Conservation (phyloP, 176 grass and related monocot species). For the Alopecurus myosuroides region DNA sequence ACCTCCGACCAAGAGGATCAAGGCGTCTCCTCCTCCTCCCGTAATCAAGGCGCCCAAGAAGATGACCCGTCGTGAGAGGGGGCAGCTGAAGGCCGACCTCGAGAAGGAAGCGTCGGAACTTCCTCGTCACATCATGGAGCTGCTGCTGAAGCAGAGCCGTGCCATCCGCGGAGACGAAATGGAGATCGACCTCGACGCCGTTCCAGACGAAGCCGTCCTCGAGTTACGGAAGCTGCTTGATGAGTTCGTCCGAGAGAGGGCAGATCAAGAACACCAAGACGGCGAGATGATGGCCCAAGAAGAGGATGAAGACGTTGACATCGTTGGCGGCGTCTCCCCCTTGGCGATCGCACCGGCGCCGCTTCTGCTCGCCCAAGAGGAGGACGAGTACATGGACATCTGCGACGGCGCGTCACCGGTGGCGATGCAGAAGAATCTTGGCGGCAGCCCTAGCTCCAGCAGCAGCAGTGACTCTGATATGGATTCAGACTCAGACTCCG, state of each 20-base stretch:
- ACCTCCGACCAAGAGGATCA: not conserved
- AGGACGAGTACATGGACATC: not conserved
- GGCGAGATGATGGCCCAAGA: not conserved
- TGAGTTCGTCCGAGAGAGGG: not conserved
- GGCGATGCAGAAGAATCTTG: not conserved
- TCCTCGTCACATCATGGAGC: not conserved
- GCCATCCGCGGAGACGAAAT: not conserved
- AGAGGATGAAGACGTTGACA: too few relatives aligned
- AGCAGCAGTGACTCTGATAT: not conserved
- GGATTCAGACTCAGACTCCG: not conserved
- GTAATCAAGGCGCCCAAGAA: not conserved
- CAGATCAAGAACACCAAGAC: not conserved
- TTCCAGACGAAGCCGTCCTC: not conserved
- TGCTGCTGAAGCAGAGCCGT: not conserved
- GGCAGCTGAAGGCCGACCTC: not conserved
- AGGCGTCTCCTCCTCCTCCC: not conserved
- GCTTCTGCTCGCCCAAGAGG: too few relatives aligned
- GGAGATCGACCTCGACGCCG: not conserved
- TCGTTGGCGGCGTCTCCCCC: too few relatives aligned
- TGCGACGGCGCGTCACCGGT: not conserved
- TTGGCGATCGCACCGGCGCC: too few relatives aligned
- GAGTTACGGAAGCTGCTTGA: not conserved
- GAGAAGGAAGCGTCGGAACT: not conserved
- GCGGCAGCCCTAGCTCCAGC: not conserved
- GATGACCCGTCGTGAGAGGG: not conserved